These are phyloP conservation scores for Anaeramoeba flamelloides DNA, from an alignment of 78 protist species.

Conservation along the genomic window DNA sequence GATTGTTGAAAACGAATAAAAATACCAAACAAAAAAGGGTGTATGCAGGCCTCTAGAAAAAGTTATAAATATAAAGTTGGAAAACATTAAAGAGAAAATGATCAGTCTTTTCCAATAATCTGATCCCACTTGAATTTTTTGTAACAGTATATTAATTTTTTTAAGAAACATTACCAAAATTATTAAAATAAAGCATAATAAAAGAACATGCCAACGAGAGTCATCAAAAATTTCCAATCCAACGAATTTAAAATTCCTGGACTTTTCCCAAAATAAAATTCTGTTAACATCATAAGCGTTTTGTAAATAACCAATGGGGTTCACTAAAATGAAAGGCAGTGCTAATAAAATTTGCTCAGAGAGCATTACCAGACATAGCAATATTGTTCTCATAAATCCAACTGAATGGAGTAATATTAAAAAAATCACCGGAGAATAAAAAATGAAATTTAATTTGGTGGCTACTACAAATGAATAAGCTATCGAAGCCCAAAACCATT, in stretches of 20 bases:
- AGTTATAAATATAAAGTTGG: slow-evolving; percentile 9
- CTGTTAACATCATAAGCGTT: slow-evolving; percentile 32
- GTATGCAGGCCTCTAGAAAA: slow-evolving; percentile 38
- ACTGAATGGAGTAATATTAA: background rate
- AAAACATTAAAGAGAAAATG: background rate
- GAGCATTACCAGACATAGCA: slow-evolving; percentile 15
- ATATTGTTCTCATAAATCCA: slow-evolving; percentile 1
- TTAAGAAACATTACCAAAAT: too few relatives aligned
- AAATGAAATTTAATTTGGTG: slow-evolving; percentile 22
- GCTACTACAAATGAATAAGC: slow-evolving; percentile 28
- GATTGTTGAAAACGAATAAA: slow-evolving; percentile 24
- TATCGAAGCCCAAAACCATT: slow-evolving; percentile 13
- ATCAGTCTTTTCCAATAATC: background rate
- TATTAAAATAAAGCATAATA: background rate
- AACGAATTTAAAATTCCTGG: slow-evolving; percentile 38
- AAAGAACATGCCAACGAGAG: background rate
- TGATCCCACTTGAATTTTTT: too few relatives aligned
- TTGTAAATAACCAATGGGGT: slow-evolving; percentile 17
- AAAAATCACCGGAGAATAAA: slow-evolving; percentile 31
- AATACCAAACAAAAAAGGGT: slow-evolving; percentile 46
- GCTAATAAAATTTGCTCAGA: slow-evolving; percentile 20
- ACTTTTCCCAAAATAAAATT: slow-evolving; percentile 41
- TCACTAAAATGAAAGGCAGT: slow-evolving; percentile 23
- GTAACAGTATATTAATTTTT: too few relatives aligned
- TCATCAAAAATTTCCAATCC: slow-evolving; percentile 28